A percentile compares a stretch with the other conserved stretches of the same genome.
These are phyloP conservation scores for Viridothelium virens DNA, from an alignment of 495 filamentous ascomycete species.

Conservation along the genomic window DNA sequence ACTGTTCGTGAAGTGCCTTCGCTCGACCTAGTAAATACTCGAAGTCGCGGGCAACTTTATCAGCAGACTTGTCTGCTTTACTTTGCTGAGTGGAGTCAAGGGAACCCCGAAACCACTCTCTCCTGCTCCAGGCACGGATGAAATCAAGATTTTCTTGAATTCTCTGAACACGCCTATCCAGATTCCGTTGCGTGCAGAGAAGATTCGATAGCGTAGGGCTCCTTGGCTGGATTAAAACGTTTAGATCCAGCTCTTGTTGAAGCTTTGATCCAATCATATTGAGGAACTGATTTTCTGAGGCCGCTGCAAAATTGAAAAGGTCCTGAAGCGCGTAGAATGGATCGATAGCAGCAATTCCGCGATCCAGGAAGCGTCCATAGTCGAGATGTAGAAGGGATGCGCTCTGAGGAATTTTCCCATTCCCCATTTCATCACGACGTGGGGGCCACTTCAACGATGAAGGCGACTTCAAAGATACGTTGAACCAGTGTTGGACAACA, in stretches of 20 bases:
- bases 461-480: too few species aligned
- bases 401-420: not conserved
- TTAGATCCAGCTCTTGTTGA: not conserved
- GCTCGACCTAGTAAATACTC: not conserved
- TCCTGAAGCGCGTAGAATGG: slow-evolving; percentile 11
- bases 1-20: not conserved
- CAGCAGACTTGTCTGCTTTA: too few species aligned
- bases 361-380: not conserved
- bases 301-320: slow-evolving; percentile 2
- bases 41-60: not conserved
- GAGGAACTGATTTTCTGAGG: slow-evolving; percentile 11
- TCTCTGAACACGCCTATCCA: not conserved
- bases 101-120: too few species aligned
- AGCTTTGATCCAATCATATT: not conserved
- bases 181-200: not conserved
- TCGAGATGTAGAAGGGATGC: not conserved
- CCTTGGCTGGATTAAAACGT: not conserved
- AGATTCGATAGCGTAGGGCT: not conserved
- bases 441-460: too few species aligned
- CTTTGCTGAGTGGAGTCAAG: too few species aligned
- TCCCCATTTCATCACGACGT: too few species aligned
- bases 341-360: not conserved
- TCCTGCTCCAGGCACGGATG: too few species aligned
- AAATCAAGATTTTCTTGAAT: too few species aligned
- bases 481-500: too few species aligned